A percentile compares a stretch with the other conserved stretches of the same genome.
phyloP scores from a whole-genome alignment of 768 basidiomycete genomes.

The Serendipita sp. region DNA sequence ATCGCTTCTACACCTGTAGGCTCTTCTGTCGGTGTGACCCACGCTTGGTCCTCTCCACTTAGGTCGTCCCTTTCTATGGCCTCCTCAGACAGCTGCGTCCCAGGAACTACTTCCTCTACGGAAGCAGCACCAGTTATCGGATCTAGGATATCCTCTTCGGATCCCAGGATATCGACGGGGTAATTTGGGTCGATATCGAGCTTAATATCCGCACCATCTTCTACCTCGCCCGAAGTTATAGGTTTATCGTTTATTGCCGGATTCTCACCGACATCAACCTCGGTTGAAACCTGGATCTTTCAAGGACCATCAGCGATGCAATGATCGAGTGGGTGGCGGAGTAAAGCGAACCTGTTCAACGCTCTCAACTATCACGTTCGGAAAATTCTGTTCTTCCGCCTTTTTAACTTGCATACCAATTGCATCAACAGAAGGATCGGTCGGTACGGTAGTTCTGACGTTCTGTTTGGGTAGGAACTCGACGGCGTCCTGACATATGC shows the following conservation, averaged over 20 bases:
- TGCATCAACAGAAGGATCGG: background rate
- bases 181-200: background rate
- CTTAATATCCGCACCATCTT: background rate
- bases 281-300: slow-evolving; percentile 1
- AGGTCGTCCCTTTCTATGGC: no score
- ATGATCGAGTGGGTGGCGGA: background rate
- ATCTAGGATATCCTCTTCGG: slow-evolving; percentile 3
- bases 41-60: no score
- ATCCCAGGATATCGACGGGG: background rate
- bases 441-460: no score
- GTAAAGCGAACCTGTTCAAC: background rate
- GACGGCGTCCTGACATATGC: no score
- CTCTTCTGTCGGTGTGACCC: no score
- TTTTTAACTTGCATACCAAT: background rate
- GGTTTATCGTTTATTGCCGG: background rate
- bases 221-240: background rate
- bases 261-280: slow-evolving; percentile 5
- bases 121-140: background rate
- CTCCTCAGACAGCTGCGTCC: no score
- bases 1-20: no score
- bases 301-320: background rate
- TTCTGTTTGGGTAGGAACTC: no score
- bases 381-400: background rate
- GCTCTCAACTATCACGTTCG: background rate
- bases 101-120: no score